Evolutionary conservation across 2,329 filamentous ascomycete genomes (phyloP), one percentile per base, ranked within the genome.

Genomic region (Fusarium incarnatum): DNA sequence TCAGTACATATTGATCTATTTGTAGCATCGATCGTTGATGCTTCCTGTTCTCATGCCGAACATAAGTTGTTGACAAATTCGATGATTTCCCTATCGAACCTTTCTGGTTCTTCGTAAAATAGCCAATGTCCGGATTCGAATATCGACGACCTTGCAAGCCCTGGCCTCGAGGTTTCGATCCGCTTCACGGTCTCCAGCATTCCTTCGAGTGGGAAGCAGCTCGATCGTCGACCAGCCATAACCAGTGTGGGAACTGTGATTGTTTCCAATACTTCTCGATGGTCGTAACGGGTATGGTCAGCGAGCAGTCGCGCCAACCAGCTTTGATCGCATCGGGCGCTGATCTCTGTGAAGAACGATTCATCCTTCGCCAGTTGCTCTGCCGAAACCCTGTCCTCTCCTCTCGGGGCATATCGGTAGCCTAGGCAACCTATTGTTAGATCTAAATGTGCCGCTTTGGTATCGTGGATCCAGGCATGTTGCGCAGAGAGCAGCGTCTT

Each of bases 261-360:
- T 30, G 30, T 56, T 48, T 76, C 74, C 7, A 75, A 9, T 2
- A 8, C 2, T 56, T 76, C 74, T 15, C 74, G 71, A 20, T 76
- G 74, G 32, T 76, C 74, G 18, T 74, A 76, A 8, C 74, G 67
- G 16, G 74, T 76, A 45, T 76, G 74, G n/a, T 76, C 74, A 20
- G 70, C 67, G 8, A 76, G 55, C 9, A 76, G 60, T 34, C 74
- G 67, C n/a, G 72, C 74, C 53, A 76, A 44, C 74, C 74, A 76
- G 16, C 37, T 68, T 55, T 74, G 72, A 30, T 76, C 67, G 53
- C 74, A 76, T 45, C 60, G 56, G 23, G 71, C 74, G 53, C 74
- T 76, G 40, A 76, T 76, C 13, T 66, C 54, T 25, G 70, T 76
- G 41, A 76, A 76, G 48, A 76, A 76, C 16, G 45, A 42, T 45